These are phyloP conservation scores for Solanum sitiens DNA, from an alignment of 257 asterid genomes.

Conservation along the genomic window DNA sequence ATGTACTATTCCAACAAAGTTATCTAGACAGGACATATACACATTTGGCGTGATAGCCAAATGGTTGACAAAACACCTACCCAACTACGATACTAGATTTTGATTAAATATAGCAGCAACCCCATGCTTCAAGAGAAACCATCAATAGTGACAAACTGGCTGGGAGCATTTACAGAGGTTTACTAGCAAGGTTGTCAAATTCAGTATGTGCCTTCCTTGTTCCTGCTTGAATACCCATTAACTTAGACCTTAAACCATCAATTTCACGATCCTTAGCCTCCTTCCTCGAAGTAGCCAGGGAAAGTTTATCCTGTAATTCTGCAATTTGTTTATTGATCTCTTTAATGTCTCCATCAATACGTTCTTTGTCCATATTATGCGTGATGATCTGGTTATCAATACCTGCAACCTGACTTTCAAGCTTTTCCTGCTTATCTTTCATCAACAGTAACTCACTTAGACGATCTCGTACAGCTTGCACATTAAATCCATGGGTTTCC, in stretches of 20 bases:
- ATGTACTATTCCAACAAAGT: not conserved
- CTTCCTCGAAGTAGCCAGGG: slow-evolving; percentile 12
- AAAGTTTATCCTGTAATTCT: slow-evolving; percentile 34
- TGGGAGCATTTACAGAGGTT: not conserved
- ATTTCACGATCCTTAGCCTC: slow-evolving; percentile 27
- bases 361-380: slow-evolving; percentile 11
- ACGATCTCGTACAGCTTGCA: slow-evolving; percentile 24
- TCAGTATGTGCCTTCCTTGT: slow-evolving; percentile 5
- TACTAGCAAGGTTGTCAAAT: slow-evolving; percentile 19
- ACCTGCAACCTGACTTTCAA: slow-evolving; percentile 7
- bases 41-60: not conserved
- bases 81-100: not conserved
- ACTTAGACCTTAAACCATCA: slow-evolving; percentile 13
- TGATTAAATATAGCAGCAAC: not conserved
- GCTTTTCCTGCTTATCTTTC: slow-evolving; percentile 30
- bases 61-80: not conserved
- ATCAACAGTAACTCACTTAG: slow-evolving; percentile 14
- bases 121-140: not conserved
- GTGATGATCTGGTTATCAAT: slow-evolving; percentile 15
- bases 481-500: slow-evolving; percentile 63
- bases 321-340: slow-evolving; percentile 30
- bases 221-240: slow-evolving; percentile 16
- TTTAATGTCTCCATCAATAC: slow-evolving; percentile 27
- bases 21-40: not conserved
- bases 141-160: not conserved